Conservation (phyloP, 306 rosid genomes). For the Quercus ilex region DNA sequence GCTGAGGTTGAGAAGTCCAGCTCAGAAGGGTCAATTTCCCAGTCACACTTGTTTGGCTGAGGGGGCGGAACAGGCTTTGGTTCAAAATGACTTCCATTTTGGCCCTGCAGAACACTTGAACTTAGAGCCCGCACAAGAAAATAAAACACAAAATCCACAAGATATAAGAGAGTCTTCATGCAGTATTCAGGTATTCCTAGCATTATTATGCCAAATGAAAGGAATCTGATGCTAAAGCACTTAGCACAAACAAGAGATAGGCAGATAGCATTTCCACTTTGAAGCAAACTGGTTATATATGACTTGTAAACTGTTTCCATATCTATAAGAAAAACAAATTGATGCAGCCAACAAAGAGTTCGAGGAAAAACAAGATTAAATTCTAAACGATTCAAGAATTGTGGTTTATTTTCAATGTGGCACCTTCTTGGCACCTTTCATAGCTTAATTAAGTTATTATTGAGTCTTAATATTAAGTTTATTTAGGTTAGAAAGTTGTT, state of each 20-base stretch:
- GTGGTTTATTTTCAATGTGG: too few relatives aligned
- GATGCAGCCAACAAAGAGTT: too few relatives aligned
- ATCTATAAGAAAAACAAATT: background rate
- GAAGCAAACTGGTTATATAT: background rate
- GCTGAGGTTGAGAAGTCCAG: conserved; percentile 75
- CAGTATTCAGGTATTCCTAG: background rate
- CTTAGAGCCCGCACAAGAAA: background rate
- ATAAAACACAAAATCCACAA: conserved; percentile 4
- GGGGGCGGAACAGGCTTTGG: conserved; percentile 87
- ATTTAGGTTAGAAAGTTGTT: too few relatives aligned
- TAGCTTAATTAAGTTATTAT: too few relatives aligned
- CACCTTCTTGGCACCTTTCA: too few relatives aligned
- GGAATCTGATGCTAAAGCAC: background rate
- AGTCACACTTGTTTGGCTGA: conserved; percentile 92
- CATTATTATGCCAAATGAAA: background rate
- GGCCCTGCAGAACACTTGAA: conserved; percentile 60
- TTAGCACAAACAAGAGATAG: background rate
- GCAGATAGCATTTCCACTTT: background rate
- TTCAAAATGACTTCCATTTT: conserved; percentile 95
- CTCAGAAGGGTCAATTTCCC: conserved; percentile 96
- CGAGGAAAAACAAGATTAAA: too few relatives aligned
- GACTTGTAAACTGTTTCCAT: background rate
- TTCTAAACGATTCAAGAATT: too few relatives aligned
- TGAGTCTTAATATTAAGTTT: too few relatives aligned
- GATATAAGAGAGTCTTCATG: background rate